Evolutionary conservation across 2,329 filamentous ascomycete species (phyloP).

Genomic region (Apiospora sp.): DNA sequence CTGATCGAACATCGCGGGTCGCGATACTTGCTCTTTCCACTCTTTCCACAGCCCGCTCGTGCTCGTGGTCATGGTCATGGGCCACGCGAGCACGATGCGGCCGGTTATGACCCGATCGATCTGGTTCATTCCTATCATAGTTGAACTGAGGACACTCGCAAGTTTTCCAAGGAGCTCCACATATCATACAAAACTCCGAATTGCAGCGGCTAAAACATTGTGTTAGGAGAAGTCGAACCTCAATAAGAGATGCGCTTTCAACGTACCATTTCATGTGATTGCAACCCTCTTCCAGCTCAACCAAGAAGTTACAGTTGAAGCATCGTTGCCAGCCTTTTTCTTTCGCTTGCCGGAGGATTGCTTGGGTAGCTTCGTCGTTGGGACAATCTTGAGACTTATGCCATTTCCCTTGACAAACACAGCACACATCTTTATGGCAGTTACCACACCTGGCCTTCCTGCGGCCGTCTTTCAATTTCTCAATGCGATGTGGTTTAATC

Average conservation of each 20-base stretch:
- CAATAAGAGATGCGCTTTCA: slow-evolving; percentile 30
- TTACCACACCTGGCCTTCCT: slow-evolving; percentile 74
- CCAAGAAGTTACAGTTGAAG: slow-evolving; percentile 74
- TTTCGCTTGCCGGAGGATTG: slow-evolving; percentile 70
- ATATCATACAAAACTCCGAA: slow-evolving; percentile 88
- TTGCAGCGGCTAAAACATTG: slow-evolving; percentile 68
- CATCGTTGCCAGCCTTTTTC: slow-evolving; percentile 79
- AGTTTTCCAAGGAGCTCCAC: slow-evolving; percentile 81
- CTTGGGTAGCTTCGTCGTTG: slow-evolving; percentile 70
- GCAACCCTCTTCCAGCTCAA: slow-evolving; percentile 83
- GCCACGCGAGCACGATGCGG: not conserved
- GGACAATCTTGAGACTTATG: slow-evolving; percentile 76
- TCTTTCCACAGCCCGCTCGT: too few species aligned
- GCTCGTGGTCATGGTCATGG: not conserved
- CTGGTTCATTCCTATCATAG: slow-evolving; percentile 50
- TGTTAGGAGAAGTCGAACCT: not conserved
- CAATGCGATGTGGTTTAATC: slow-evolving; percentile 78
- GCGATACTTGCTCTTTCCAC: not conserved
- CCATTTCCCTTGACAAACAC: slow-evolving; percentile 75
- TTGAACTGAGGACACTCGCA: slow-evolving; percentile 87
- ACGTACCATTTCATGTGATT: slow-evolving; percentile 88
- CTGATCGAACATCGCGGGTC: not conserved
- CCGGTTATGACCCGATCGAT: not conserved
- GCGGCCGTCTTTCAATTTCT: slow-evolving; percentile 62
- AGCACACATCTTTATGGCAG: slow-evolving; percentile 80